Percentiles rank a stretch among this genome's conserved stretches.
Evolutionary conservation across 345 rosid species (phyloP).

Genomic region (Eucalyptus erythrocorys): DNA sequence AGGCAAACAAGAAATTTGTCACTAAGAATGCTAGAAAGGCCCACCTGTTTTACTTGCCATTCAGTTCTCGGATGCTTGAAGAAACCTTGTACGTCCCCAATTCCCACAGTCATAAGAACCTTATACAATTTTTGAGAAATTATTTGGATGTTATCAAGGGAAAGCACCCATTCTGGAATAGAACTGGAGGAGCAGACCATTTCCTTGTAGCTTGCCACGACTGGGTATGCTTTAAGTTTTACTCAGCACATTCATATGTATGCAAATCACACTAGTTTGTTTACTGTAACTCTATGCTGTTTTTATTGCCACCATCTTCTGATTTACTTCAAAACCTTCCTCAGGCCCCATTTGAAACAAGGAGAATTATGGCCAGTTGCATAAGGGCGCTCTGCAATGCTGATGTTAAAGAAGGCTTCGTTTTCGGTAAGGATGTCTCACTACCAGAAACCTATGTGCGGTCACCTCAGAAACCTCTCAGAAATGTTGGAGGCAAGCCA

Average conservation of each 20-base stretch:
- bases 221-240: constrained; percentile 44
- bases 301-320: background rate
- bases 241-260: background rate
- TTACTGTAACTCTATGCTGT: background rate
- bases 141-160: constrained; percentile 51
- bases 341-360: constrained; percentile 84
- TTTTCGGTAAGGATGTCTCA: constrained; percentile 82
- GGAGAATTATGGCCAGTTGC: constrained; percentile 56
- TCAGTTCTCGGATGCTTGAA: constrained; percentile 77
- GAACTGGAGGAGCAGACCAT: constrained; percentile 87
- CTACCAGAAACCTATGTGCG: constrained; percentile 77
- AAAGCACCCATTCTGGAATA: constrained; percentile 78
- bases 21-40: constrained; percentile 54
- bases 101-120: constrained; percentile 64
- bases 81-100: constrained; percentile 52
- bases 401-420: constrained; percentile 74
- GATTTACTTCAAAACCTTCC: background rate
- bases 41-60: constrained; percentile 86
- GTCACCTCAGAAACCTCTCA: constrained; percentile 38
- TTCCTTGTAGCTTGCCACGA: constrained; percentile 97
- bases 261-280: background rate
- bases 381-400: constrained; percentile 90
- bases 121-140: constrained; percentile 42
- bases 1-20: constrained; percentile 53
- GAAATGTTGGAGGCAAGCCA: constrained; percentile 63